These are phyloP conservation scores for Paramecium octaurelia DNA, from an alignment of 73 alveolate genomes.

Conservation along the genomic window DNA sequence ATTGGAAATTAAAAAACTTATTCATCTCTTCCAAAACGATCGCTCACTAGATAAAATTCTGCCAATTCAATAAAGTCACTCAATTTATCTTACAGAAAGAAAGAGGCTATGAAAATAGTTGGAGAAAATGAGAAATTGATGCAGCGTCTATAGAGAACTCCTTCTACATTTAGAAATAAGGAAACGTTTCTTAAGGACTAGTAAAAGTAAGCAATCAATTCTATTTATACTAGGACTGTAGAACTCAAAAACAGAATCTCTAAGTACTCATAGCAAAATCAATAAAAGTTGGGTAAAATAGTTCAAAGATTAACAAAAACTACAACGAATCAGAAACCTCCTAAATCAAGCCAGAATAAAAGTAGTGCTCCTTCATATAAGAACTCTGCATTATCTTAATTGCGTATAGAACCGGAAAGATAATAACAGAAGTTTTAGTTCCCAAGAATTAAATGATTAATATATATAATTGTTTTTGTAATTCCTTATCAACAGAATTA, in stretches of 20 bases:
- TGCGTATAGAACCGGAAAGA: slow-evolving; percentile 1
- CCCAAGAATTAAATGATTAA: slow-evolving; percentile 46
- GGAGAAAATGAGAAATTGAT: slow-evolving; percentile 23
- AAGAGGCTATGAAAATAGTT: slow-evolving; percentile 30
- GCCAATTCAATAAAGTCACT: slow-evolving; percentile 21
- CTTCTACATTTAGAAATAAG: slow-evolving; percentile 40
- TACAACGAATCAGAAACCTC: background rate
- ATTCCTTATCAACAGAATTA: background rate
- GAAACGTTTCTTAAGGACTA: background rate
- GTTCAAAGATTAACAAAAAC: slow-evolving; percentile 3
- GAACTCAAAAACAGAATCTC: slow-evolving; percentile 23
- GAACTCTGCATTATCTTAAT: background rate
- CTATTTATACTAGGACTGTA: background rate
- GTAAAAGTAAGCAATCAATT: background rate
- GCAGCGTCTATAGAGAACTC: slow-evolving; percentile 45
- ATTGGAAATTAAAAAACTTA: slow-evolving; percentile 29
- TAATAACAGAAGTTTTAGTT: background rate
- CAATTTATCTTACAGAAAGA: slow-evolving; percentile 18
- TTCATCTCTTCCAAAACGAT: background rate
- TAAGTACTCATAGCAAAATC: background rate
- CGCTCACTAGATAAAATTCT: slow-evolving; percentile 29
- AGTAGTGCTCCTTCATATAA: background rate
- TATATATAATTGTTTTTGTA: background rate
- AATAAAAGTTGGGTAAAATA: background rate
- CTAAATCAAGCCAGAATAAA: background rate